A percentile compares a stretch with the other conserved stretches of the same genome.
Conservation (phyloP, 2,329 filamentous ascomycete species). For the Sarocladiaceae sp. region DNA sequence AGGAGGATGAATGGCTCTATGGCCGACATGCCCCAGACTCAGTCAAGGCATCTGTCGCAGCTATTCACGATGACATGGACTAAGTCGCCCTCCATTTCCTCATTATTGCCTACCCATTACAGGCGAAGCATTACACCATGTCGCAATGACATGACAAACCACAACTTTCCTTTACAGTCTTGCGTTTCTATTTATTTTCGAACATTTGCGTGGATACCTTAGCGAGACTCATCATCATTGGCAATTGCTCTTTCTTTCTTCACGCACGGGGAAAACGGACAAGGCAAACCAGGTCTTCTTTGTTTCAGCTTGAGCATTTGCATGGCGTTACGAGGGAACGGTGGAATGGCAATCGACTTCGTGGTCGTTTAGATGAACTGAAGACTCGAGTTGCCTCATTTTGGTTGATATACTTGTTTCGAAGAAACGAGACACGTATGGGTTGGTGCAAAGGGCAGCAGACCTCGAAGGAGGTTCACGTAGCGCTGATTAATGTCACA, state of each 20-base stretch:
- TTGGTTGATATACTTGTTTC: too few species aligned
- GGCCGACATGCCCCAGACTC: constrained; percentile 49
- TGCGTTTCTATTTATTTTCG: not conserved
- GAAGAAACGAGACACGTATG: too few species aligned
- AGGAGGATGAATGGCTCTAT: constrained; percentile 62
- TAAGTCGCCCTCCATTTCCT: constrained; percentile 13
- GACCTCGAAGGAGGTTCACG: not conserved
- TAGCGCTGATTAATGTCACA: constrained; percentile 4
- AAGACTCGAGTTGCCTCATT: not conserved
- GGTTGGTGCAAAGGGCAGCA: too few species aligned
- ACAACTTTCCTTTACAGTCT: not conserved
- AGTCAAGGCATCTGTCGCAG: constrained; percentile 46
- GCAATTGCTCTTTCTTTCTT: not conserved
- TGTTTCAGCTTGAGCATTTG: constrained; percentile 1
- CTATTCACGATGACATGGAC: constrained; percentile 48
- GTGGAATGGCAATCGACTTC: not conserved
- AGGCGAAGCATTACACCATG: not conserved
- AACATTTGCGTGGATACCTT: constrained; percentile 8
- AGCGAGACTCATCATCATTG: constrained; percentile 2
- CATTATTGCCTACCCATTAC: not conserved
- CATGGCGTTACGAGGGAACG: constrained; percentile 5
- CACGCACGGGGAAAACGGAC: not conserved
- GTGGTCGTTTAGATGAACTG: too few species aligned
- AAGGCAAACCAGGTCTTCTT: not conserved
- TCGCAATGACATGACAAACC: constrained; percentile 4